Evolutionary conservation across 371 early-diverging fungal species (phyloP), one percentile per base, ranked within the genome.

Genomic region (Neoconidiobolus thromboides): DNA sequence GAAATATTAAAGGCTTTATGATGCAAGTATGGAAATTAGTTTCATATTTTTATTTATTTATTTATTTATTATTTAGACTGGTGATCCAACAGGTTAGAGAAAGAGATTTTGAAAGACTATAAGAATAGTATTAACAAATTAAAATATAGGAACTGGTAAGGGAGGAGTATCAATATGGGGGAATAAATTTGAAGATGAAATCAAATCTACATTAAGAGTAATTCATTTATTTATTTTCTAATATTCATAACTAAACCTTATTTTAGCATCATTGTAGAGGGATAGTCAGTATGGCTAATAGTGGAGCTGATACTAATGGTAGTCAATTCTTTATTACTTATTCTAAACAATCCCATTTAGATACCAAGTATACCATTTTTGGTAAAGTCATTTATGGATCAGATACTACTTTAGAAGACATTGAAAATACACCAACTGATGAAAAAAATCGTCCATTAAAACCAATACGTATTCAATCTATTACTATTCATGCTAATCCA

Each of bases 401-500:
- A 3, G 93, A 94, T 58, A 26, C 26, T 26, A 82, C 85, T 3
- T 71, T 94, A 65, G 89, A 88, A 62, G 81, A 83, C 0, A 69
- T 96, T 46, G 96, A 96, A 66, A 83, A 80, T 55, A 69, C 92
- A 12, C 84, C 90, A 15, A 89, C 91, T 6, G 91, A 87, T 63
- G 84, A 80, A 52, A 87, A 88, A 65, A 71, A 85, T 66, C 72
- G 89, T 38, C 96, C 96, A 2, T 63, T 83, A 26, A 82, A 91
- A 62, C 87, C 86, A 1, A 76, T 93, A 14, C 75, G 79, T 61
- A 86, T 96, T 15, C 73, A 71, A 55, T 73, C 75, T 1, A 79
- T 92, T 9, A 93, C 88, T 0, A 85, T 96, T 43, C 94, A 94
- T 71, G 93, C 96, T n/a, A 96, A 96, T 67, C 96, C 96, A 5